Evolutionary conservation across 2,329 filamentous ascomycete genomes (phyloP), one percentile per base, ranked within the genome.

Genomic region (Cryoendolithus antarcticus): DNA sequence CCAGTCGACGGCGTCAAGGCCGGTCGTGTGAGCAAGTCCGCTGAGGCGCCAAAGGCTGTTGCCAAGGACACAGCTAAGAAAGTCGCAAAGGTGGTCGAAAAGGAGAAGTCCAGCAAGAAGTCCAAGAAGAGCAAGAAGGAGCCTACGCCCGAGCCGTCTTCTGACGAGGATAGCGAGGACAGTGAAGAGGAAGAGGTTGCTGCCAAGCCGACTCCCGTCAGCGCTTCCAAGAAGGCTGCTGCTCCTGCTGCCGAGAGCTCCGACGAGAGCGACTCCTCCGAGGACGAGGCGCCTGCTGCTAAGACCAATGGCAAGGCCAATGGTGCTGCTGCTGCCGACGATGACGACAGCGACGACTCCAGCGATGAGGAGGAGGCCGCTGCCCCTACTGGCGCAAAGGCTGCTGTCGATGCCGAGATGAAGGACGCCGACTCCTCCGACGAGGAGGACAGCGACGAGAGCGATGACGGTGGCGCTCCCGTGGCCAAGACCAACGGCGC

Each of bases 1-100:
- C 37, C 46, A 37, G 28, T 35, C 10, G 48, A 47, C 36, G 40
- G 64, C 51, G 75, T 78, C 62, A 84, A 83, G 70, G 71, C 70
- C 52, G 77, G 70, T 50, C 73, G 74, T 48, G 70, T 83, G 54
- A 74, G 72, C 65, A 86, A 86, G 70, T 59, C 77, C 38, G 67
- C 74, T 45, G 70, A 80, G 60, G 72, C 71, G 48, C 63, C 76
- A 57, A 80, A 77, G 71, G 66, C 70, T 44, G 56, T 64, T 34
- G 65, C 71, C 42, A 59, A 66, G 50, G 74, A 75, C 62, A 66
- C 67, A 48, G 51, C 63, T 37, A 63, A 52, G 50, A 57, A 64
- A 48, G 72, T 74, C 60, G 68, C 66, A 48, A 52, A 65, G 15
- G 15, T 19, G 15, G 15, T 19, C 15, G 15, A 19, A 5, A 19